A percentile compares a stretch with the other conserved stretches of the same genome.
These are phyloP conservation scores for Cladosporium sphaerospermum DNA, from an alignment of 2,329 filamentous ascomycete genomes.

Conservation along the genomic window DNA sequence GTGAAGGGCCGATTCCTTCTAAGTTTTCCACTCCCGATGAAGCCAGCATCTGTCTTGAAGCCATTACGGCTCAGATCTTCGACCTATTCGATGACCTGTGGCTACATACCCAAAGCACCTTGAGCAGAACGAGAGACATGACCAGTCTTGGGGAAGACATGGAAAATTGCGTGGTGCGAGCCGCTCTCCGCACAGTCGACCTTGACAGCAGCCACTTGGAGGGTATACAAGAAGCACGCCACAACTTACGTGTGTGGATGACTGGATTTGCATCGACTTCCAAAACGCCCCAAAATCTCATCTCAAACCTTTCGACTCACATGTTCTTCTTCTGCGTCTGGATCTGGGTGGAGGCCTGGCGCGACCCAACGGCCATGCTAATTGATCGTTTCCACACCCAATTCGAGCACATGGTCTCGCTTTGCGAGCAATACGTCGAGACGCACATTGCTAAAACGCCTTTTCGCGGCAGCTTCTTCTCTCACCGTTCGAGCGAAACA, in stretches of 20 bases:
- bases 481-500: not conserved
- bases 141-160: not conserved
- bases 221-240: not conserved
- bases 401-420: conserved; percentile 7
- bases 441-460: not conserved
- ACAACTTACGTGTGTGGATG: not conserved
- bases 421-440: conserved; percentile 10
- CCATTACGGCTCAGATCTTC: not conserved
- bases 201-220: not conserved
- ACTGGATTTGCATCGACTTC: not conserved
- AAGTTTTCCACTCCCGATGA: not conserved
- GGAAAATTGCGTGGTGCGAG: not conserved
- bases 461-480: not conserved
- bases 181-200: not conserved
- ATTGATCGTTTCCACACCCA: conserved; percentile 11
- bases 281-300: not conserved
- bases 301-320: not conserved
- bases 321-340: conserved; percentile 11
- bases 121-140: not conserved
- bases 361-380: conserved; percentile 7
- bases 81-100: not conserved
- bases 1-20: no score
- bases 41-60: not conserved
- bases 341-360: conserved; percentile 7
- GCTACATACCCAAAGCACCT: not conserved